Evolutionary conservation across 257 asterid genomes (phyloP).

Genomic region (Solanum piurae): DNA sequence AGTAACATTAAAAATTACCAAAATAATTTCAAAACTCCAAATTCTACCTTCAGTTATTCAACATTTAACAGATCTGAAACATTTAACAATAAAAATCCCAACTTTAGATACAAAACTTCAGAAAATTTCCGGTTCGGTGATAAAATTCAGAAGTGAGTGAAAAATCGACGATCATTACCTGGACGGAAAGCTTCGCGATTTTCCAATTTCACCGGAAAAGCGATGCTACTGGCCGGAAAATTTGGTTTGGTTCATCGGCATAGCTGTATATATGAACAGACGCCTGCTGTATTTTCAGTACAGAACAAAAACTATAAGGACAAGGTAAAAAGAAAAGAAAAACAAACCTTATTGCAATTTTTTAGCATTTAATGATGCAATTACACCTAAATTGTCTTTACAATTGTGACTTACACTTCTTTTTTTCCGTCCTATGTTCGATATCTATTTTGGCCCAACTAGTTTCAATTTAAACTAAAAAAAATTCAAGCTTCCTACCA

Average conservation of each 20-base stretch:
- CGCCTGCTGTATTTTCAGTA: neutral
- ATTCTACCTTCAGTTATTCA: constrained; percentile 8
- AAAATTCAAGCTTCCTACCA: neutral
- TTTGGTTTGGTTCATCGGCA: neutral
- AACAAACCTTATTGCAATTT: neutral
- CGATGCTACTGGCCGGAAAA: neutral
- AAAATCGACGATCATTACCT: constrained; percentile 21
- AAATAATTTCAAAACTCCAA: neutral
- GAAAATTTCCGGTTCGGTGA: neutral
- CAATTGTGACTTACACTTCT: neutral
- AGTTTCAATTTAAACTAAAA: neutral
- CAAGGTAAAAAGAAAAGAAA: neutral
- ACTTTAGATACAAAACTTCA: neutral
- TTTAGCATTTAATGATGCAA: neutral
- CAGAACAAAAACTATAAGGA: neutral
- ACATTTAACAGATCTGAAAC: constrained; percentile 60
- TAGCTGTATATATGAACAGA: neutral
- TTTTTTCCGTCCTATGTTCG: neutral
- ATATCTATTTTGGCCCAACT: neutral
- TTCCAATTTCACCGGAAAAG: constrained; percentile 6
- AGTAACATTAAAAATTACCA: constrained; percentile 21
- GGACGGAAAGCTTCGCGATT: constrained; percentile 7
- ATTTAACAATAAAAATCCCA: constrained; percentile 7
- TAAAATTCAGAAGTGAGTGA: neutral
- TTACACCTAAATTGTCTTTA: neutral